Evolutionary conservation across 352 stramenopile species (phyloP), one percentile per base, ranked within the genome.

Genomic region (Globisporangium middletonii): DNA sequence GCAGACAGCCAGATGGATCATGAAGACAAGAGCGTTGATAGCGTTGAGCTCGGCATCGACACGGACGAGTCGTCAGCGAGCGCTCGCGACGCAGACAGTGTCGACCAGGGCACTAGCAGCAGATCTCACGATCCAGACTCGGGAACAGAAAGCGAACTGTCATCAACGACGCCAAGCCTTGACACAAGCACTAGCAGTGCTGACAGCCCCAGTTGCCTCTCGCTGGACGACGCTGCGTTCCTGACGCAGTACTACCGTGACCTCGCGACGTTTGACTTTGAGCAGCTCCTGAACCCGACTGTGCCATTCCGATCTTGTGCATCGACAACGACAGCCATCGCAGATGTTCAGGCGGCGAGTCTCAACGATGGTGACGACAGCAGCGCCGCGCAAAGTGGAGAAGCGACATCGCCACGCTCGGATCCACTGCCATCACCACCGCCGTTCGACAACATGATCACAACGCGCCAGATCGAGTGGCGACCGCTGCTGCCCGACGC

Each of bases 231-330:
- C 16, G 28, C 62, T 6, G 65, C 61, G 8, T 42, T 51, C 28
- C 45, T 72, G 28, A 48, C 57, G 27, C 53, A 33, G 23, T 57
- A 65, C 48, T 68, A 71, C 33, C 65, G 69, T 49, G 61, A 66
- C n/a, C 75, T 85, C 62, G 59, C 73, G 19, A 51, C 46, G 23
- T 86, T 87, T 30, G 69, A 81, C 52, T 89, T 87, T 38, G 63
- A 77, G 38, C 56, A 55, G 33, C 59, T 89, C 2, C 67, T 89
- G 3, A 73, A 79, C 44, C 79, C 79, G 13, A 52, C 62, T 4
- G 13, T 58, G 4, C 42, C 27, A 3, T 27, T 62, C 4, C 55
- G 35, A 1, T 23, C n/a, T 48, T 16, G n/a, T 18, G 13, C 18
- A 16, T 7, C 18, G 13, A 8, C 35, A 41, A 41, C 37, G 15